These are phyloP conservation scores for Candida pini DNA, from an alignment of 805 yeast species.

Conservation along the genomic window DNA sequence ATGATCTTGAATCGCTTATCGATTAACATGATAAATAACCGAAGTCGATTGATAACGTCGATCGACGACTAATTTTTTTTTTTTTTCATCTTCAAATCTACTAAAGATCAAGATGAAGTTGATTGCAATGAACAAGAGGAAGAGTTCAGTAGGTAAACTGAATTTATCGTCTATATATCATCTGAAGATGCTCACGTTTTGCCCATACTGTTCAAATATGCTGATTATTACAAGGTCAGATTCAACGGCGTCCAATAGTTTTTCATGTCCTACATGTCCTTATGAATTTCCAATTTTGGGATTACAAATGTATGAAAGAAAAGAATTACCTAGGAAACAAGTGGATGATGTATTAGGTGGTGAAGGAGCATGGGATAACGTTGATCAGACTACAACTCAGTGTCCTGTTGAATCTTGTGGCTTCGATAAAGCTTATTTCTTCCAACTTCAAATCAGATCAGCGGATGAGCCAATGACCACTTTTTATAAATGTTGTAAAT, in stretches of 20 bases:
- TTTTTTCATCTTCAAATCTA: too few species aligned
- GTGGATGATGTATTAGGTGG: constrained; percentile 97
- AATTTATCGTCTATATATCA: too few species aligned
- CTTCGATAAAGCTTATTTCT: constrained; percentile 87
- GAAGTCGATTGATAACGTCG: too few species aligned
- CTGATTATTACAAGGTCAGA: constrained; percentile 63
- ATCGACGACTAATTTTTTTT: too few species aligned
- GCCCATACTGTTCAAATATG: constrained; percentile 94
- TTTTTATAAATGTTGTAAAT: constrained; percentile 88
- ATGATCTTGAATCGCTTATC: too few species aligned
- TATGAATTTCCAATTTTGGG: constrained; percentile 88
- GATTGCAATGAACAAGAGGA: neutral
- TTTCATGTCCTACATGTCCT: constrained; percentile 92
- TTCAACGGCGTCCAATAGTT: constrained; percentile 47
- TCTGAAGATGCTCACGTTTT: constrained; percentile 86
- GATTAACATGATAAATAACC: too few species aligned
- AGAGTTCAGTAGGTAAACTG: too few species aligned
- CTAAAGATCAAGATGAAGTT: too few species aligned
- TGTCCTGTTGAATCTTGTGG: constrained; percentile 89
- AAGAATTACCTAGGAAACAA: constrained; percentile 75
- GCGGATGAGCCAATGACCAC: constrained; percentile 99
- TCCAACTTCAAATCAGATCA: constrained; percentile 92
- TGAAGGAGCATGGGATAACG: constrained; percentile 98
- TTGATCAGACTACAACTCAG: constrained; percentile 89
- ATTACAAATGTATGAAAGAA: constrained; percentile 79